Evolutionary conservation across 73 alveolate species (phyloP).

Genomic region (Paraurostyla sp.): DNA sequence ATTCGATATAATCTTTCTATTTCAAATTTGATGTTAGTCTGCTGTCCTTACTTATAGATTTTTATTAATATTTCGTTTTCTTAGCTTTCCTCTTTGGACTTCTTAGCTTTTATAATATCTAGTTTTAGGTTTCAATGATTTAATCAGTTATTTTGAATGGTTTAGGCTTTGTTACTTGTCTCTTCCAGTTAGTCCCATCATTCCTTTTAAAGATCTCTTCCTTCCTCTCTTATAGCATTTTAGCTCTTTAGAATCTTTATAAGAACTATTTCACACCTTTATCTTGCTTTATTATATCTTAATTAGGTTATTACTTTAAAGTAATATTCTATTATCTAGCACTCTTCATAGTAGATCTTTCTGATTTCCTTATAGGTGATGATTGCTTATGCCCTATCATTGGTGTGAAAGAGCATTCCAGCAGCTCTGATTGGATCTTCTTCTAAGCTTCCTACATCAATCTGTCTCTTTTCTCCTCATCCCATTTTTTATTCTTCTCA

Average conservation of each 20-base stretch:
- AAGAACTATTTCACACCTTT: neutral
- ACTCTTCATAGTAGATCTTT: no score
- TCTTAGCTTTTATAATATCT: no score
- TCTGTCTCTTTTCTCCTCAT: conserved; percentile 3
- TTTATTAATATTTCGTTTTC: no score
- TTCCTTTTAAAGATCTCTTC: neutral
- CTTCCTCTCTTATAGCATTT: neutral
- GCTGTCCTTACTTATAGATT: no score
- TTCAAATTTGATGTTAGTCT: no score
- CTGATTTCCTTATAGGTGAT: conserved; percentile 1
- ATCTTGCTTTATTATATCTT: no score
- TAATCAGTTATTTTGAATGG: conserved; percentile 5
- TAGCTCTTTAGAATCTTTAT: neutral
- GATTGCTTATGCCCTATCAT: neutral
- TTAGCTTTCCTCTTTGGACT: no score
- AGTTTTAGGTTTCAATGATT: no score
- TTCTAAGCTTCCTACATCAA: neutral
- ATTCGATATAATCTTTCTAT: no score
- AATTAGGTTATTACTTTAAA: no score
- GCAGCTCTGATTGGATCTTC: neutral
- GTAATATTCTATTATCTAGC: no score
- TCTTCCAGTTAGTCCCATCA: conserved; percentile 11
- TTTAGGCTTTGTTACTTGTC: neutral
- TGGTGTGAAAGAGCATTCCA: neutral
- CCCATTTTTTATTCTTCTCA: neutral